Percentiles rank a stretch among this genome's conserved stretches.
Evolutionary conservation across 2,329 filamentous ascomycete species (phyloP).

Genomic region (Scedosporium aurantiacum): DNA sequence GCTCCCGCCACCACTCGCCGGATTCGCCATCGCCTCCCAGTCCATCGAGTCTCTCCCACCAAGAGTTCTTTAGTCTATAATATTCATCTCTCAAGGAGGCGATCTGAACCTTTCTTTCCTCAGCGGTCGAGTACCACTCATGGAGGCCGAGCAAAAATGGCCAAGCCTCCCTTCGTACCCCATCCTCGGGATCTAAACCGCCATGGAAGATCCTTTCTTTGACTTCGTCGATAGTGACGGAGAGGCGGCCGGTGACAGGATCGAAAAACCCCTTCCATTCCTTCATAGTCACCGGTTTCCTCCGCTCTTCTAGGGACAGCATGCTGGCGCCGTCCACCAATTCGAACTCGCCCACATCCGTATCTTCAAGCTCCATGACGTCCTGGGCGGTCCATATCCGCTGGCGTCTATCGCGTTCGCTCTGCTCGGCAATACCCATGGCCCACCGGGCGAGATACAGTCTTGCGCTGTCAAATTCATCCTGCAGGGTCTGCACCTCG

Average conservation of each 20-base stretch:
- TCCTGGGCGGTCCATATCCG: slow-evolving; percentile 90
- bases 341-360: slow-evolving; percentile 91
- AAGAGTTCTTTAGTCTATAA: slow-evolving; percentile 81
- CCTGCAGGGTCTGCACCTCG: slow-evolving; percentile 87
- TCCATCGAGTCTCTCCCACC: slow-evolving; percentile 92
- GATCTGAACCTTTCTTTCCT: slow-evolving; percentile 73
- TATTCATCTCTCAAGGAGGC: slow-evolving; percentile 88
- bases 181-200: slow-evolving; percentile 77
- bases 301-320: slow-evolving; percentile 63
- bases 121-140: slow-evolving; percentile 80
- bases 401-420: slow-evolving; percentile 74
- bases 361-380: slow-evolving; percentile 87
- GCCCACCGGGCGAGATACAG: slow-evolving; percentile 94
- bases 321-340: slow-evolving; percentile 71
- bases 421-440: slow-evolving; percentile 97
- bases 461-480: slow-evolving; percentile 93
- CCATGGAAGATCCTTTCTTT: slow-evolving; percentile 98
- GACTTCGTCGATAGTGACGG: slow-evolving; percentile 78
- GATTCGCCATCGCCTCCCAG: slow-evolving; percentile 69
- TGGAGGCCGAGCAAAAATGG: slow-evolving; percentile 85
- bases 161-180: slow-evolving; percentile 94
- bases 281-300: slow-evolving; percentile 64
- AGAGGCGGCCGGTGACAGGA: slow-evolving; percentile 56
- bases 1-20: slow-evolving; percentile 94
- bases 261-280: slow-evolving; percentile 96